Conservation (phyloP, 73 alveolate species). For the Symbiodinium natans region DNA sequence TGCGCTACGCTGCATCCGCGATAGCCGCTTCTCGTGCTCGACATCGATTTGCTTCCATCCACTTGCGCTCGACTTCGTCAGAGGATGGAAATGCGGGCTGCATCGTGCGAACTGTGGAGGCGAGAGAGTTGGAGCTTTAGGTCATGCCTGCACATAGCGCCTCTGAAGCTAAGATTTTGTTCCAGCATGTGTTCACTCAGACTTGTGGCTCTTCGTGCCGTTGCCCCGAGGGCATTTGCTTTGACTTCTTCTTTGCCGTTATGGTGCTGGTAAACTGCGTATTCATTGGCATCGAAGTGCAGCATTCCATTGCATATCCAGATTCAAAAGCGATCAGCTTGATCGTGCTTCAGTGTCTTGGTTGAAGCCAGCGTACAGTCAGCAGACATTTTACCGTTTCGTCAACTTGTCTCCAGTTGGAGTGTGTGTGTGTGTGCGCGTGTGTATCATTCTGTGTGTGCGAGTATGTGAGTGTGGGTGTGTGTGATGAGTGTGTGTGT, state of each 20-base stretch:
- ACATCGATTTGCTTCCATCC: not conserved
- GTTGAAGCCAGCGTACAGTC: too few relatives aligned
- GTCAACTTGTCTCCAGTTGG: too few relatives aligned
- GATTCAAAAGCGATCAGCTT: not conserved
- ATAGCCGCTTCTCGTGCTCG: not conserved
- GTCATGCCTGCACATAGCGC: too few relatives aligned
- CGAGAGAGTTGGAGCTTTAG: not conserved
- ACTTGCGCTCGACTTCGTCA: not conserved
- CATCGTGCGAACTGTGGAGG: not conserved
- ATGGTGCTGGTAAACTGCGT: not conserved
- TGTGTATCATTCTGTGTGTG: too few relatives aligned
- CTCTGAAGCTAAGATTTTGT: too few relatives aligned
- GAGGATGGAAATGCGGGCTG: not conserved
- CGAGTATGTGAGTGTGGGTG: too few relatives aligned
- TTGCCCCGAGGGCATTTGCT: not conserved
- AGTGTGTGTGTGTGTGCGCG: too few relatives aligned
- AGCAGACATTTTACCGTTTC: not conserved
- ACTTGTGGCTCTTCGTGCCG: too few relatives aligned
- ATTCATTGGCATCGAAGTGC: not conserved
- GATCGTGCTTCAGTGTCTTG: not conserved
- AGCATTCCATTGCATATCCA: not conserved
- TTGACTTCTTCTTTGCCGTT: not conserved
- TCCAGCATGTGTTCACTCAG: too few relatives aligned
- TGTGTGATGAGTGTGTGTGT: too few relatives aligned
- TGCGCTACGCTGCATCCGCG: not conserved